Base-by-base conservation (phyloP, 768 basidiomycete species). In the Rhodosporidiobolus odoratus region DNA sequence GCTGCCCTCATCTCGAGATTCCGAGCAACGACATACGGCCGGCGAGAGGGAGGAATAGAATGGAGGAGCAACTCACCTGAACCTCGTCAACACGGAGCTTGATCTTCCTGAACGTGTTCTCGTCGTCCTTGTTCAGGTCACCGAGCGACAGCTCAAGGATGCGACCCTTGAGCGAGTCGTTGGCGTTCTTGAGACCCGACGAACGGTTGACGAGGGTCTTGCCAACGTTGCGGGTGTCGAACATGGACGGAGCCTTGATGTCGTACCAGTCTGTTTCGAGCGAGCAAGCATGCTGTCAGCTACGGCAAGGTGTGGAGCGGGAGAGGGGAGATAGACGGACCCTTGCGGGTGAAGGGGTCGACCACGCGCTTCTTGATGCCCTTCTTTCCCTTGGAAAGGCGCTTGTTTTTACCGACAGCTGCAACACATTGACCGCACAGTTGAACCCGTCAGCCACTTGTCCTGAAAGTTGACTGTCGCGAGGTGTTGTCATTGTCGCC, bases 361-460 rank as follows among this genome's bases (percentile, higher is more conserved):
- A 99, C 92, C 81, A 96, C 93, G 88, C 98, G 96, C 85, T 98
- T 99, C 92, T 99, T 99, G 85, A 97, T 88, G 81, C 92, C 92
- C 85, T 94, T 94, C 87, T 94, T 94, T 78, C 92, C 92, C 84
- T 96, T 96, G 59, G 92, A 93, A 77, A 94, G 86, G 80, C 92
- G 88, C 84, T 99, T 99, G 85, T 97, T 98, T 91, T 98, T 81
- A 69, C 80, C 80, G 76, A 81, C 77, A 74, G 80, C 80, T 80
- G 77, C 77, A n/a, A n/a, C n/a, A 50, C 68, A 37, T 23, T 13
- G 4, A 23, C 17, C 13, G 37, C 34, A 15, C 30, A 2, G n/a
- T n/a, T n/a, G 34, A 23, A 34, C 32, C 21, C 30, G 62, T 65
- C 63, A 69, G 68, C 38, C 21, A 30, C 27, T 34, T 4, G 12